phyloP scores from a whole-genome alignment of 2,329 filamentous ascomycete species.

The Neospermospora avenae region DNA sequence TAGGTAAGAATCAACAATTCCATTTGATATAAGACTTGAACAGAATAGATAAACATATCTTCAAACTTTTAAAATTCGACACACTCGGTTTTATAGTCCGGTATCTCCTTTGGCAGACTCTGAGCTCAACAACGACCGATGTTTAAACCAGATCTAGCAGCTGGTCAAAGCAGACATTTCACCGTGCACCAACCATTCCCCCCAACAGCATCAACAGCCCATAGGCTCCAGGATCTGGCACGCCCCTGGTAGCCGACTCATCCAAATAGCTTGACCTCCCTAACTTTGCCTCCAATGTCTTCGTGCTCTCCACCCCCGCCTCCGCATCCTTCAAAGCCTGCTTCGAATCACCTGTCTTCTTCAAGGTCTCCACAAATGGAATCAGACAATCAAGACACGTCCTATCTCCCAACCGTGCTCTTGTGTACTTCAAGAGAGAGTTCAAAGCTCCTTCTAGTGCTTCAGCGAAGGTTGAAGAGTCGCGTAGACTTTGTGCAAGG shows the following conservation, averaged over 20 bases:
- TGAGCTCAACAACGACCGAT: too few species aligned
- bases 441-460: slow-evolving; percentile 25
- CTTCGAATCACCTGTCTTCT: slow-evolving; percentile 41
- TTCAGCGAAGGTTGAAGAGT: slow-evolving; percentile 14
- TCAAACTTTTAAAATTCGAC: too few species aligned
- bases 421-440: slow-evolving; percentile 30
- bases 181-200: slow-evolving; percentile 20
- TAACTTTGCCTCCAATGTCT: slow-evolving; percentile 51
- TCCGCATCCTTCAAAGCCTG: slow-evolving; percentile 46
- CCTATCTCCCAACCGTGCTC: slow-evolving; percentile 32
- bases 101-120: too few species aligned
- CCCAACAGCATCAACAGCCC: slow-evolving; percentile 41
- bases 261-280: slow-evolving; percentile 53
- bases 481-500: slow-evolving; percentile 20
- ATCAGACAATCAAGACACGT: slow-evolving; percentile 35
- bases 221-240: slow-evolving; percentile 54
- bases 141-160: too few species aligned
- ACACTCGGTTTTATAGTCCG: too few species aligned
- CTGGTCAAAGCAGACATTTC: neutral
- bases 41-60: too few species aligned
- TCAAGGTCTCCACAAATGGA: slow-evolving; percentile 33
- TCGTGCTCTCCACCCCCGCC: slow-evolving; percentile 47
- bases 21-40: too few species aligned
- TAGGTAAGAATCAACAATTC: too few species aligned
- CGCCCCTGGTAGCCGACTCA: slow-evolving; percentile 44